Percentiles rank a stretch among this genome's conserved stretches.
These are phyloP conservation scores for Moesziomyces globuligerus DNA, from an alignment of 1,284 basidiomycete genomes.

Conservation along the genomic window DNA sequence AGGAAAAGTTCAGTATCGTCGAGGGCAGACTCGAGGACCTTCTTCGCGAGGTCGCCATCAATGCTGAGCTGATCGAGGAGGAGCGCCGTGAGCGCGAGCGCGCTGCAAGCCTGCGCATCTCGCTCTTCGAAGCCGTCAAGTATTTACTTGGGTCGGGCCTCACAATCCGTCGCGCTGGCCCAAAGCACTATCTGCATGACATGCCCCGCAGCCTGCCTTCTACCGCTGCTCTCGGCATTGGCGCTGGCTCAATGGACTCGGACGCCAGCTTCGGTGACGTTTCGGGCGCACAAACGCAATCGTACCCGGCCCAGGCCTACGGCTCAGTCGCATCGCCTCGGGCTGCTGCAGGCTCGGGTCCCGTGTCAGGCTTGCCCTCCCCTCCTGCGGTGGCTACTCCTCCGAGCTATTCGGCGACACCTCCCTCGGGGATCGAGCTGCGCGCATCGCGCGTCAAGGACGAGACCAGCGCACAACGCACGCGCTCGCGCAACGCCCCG, in stretches of 20 bases:
- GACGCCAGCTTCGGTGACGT: constrained; percentile 9
- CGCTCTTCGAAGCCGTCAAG: constrained; percentile 57
- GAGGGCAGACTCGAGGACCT: constrained; percentile 61
- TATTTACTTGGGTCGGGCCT: constrained; percentile 51
- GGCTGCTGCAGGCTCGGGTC: not conserved
- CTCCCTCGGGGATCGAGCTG: not conserved
- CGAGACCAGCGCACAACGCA: not conserved
- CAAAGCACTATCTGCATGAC: constrained; percentile 46
- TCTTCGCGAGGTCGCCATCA: constrained; percentile 62
- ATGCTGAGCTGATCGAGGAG: constrained; percentile 63
- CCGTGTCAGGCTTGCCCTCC: constrained; percentile 1
- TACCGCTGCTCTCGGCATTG: constrained; percentile 42
- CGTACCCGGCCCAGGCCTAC: constrained; percentile 3
- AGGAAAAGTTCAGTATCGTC: constrained; percentile 60
- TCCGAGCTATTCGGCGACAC: constrained; percentile 1
- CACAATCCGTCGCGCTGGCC: constrained; percentile 21
- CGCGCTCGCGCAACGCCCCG: constrained; percentile 6
- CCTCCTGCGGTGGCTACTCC: constrained; percentile 1
- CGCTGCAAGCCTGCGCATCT: constrained; percentile 41
- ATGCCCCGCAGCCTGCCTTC: constrained; percentile 44
- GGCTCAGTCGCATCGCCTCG: constrained; percentile 13
- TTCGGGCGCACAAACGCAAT: constrained; percentile 5
- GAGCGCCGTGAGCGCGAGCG: constrained; percentile 58
- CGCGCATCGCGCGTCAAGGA: not conserved
- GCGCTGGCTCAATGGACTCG: constrained; percentile 11